Evolutionary conservation across 768 basidiomycete species (phyloP).

Genomic region (Cytidiella melzeri): DNA sequence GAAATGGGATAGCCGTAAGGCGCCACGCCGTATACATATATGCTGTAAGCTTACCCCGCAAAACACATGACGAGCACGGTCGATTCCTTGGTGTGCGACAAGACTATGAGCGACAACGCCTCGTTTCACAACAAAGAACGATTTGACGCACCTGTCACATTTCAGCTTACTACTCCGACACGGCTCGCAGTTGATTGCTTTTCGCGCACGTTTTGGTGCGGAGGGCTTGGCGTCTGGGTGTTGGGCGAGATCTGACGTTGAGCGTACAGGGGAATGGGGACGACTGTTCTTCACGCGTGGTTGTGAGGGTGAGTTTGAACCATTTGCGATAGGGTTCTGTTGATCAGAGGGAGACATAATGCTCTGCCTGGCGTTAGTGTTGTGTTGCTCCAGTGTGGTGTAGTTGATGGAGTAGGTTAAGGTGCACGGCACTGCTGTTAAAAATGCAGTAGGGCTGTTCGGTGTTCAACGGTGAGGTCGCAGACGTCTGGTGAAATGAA

Average conservation of each 20-base stretch:
- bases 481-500: too few relatives aligned
- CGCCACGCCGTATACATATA: not conserved
- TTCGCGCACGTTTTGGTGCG: slow-evolving; percentile 76
- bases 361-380: too few relatives aligned
- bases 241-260: not conserved
- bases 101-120: not conserved
- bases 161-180: slow-evolving; percentile 85
- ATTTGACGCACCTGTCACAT: slow-evolving; percentile 66
- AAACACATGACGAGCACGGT: slow-evolving; percentile 84
- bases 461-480: too few relatives aligned
- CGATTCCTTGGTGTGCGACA: slow-evolving; percentile 59
- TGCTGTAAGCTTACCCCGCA: slow-evolving; percentile 57
- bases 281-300: slow-evolving; percentile 11
- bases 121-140: not conserved
- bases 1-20: slow-evolving; percentile 6
- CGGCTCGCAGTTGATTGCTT: slow-evolving; percentile 86
- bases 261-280: slow-evolving; percentile 7
- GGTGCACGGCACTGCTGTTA: too few relatives aligned
- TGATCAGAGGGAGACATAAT: too few relatives aligned
- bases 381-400: too few relatives aligned
- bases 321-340: too few relatives aligned
- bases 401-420: too few relatives aligned
- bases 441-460: too few relatives aligned
- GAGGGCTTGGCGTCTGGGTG: slow-evolving; percentile 31
- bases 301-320: not conserved